A percentile compares a stretch with the other conserved stretches of the same genome.
Conservation (phyloP, 2,329 filamentous ascomycete species). For the Magnaporthiopsis poae region DNA sequence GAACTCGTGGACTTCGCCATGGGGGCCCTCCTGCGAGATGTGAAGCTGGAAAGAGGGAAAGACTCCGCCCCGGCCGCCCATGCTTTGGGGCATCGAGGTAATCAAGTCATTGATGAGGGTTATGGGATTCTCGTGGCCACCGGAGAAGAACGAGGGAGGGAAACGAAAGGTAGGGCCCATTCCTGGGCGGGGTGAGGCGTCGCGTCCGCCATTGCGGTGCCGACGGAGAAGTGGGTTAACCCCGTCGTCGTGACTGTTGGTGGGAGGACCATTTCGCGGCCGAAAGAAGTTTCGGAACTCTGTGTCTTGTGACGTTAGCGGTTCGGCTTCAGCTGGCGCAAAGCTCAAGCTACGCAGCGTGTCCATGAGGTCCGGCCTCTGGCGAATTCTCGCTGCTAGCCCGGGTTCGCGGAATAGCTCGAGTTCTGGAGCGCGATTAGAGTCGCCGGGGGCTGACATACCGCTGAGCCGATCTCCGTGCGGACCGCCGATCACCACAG, state of each 20-base stretch:
- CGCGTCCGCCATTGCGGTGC: conserved; percentile 30
- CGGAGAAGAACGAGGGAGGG: conserved; percentile 29
- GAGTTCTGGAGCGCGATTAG: not conserved
- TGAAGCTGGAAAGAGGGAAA: conserved; percentile 44
- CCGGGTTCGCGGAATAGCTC: no score
- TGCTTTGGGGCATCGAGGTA: conserved; percentile 30
- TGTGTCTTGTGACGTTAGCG: conserved; percentile 10
- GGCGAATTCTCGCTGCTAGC: no score
- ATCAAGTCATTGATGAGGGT: conserved; percentile 49
- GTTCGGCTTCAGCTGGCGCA: not conserved
- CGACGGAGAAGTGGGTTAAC: conserved; percentile 78
- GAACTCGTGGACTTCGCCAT: conserved; percentile 44
- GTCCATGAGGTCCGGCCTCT: no score
- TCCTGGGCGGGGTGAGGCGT: conserved; percentile 37
- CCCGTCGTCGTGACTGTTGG: conserved; percentile 63
- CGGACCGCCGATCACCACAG: conserved; percentile 42
- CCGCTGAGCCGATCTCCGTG: conserved; percentile 45
- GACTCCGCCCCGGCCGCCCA: not conserved
- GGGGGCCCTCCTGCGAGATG: conserved; percentile 38
- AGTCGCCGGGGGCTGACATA: conserved; percentile 22
- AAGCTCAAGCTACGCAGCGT: not conserved
- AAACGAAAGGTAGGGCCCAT: not conserved
- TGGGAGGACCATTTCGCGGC: conserved; percentile 41
- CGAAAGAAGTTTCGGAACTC: conserved; percentile 43
- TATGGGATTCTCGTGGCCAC: conserved; percentile 41